Conservation (phyloP, 345 rosid species). For the Cardamine resedifolia region DNA sequence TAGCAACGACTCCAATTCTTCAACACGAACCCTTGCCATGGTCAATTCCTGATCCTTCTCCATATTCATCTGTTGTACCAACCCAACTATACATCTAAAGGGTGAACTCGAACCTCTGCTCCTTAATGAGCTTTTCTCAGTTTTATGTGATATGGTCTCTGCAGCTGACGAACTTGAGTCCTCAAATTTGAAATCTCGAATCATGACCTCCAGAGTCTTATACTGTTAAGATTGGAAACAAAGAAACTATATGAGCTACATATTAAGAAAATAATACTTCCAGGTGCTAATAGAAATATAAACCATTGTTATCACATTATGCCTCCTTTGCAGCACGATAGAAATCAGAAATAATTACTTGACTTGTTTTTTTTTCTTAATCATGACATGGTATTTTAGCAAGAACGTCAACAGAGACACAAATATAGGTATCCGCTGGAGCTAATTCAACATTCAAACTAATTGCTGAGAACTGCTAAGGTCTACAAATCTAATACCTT, state of each 20-base stretch:
- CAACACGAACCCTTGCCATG: conserved; percentile 57
- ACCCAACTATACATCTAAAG: conserved; percentile 81
- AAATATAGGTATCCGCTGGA: neutral
- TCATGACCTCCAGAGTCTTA: conserved; percentile 75
- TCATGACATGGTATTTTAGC: conserved; percentile 11
- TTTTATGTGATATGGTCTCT: conserved; percentile 44
- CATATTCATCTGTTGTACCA: conserved; percentile 80
- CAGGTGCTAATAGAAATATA: conserved; percentile 5
- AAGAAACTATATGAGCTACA: conserved; percentile 18
- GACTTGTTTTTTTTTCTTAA: neutral
- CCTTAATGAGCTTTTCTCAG: conserved; percentile 55
- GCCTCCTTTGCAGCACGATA: conserved; percentile 2
- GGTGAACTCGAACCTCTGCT: conserved; percentile 93
- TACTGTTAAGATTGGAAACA: conserved; percentile 53
- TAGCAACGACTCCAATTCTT: conserved; percentile 65
- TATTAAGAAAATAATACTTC: conserved; percentile 7
- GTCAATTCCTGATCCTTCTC: conserved; percentile 87
- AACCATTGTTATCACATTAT: neutral
- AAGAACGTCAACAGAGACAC: conserved; percentile 7
- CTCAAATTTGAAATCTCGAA: conserved; percentile 59
- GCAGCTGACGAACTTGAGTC: conserved; percentile 47
- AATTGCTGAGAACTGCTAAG: conserved; percentile 5
- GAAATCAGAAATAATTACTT: neutral
- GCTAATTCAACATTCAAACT: neutral
- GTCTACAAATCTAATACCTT: conserved; percentile 54